Percentiles rank a stretch among this genome's conserved stretches.
These are phyloP conservation scores for Aureobasidium sp. DNA, from an alignment of 2,329 filamentous ascomycete species.

Conservation along the genomic window DNA sequence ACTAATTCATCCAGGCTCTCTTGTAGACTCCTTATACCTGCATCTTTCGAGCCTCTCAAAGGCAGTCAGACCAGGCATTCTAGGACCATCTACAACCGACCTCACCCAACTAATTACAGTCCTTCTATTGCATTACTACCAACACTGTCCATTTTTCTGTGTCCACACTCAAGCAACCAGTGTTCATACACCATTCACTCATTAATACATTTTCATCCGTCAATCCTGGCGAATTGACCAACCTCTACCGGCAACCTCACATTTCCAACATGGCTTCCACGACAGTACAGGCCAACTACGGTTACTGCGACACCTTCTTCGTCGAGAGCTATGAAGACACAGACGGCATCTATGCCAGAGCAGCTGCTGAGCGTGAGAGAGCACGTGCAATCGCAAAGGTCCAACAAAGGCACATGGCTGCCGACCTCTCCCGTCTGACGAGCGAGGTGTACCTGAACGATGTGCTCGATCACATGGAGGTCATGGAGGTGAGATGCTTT, in stretches of 20 bases:
- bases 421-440: constrained; percentile 78
- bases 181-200: constrained; percentile 22
- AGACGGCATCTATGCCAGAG: constrained; percentile 45
- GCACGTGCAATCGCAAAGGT: constrained; percentile 72
- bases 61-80: constrained; percentile 10
- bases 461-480: constrained; percentile 85
- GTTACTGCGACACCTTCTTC: constrained; percentile 63
- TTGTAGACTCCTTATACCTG: constrained; percentile 27
- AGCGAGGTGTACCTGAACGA: constrained; percentile 91
- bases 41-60: constrained; percentile 22
- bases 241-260: constrained; percentile 35
- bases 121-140: constrained; percentile 41
- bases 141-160: constrained; percentile 35
- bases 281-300: constrained; percentile 47
- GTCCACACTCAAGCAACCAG: constrained; percentile 9
- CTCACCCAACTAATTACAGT: constrained; percentile 52
- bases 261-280: constrained; percentile 49
- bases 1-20: not conserved
- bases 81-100: constrained; percentile 20
- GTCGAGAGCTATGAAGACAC: constrained; percentile 55
- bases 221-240: constrained; percentile 44
- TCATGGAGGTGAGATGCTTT: constrained; percentile 68
- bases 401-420: constrained; percentile 79
- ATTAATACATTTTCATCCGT: constrained; percentile 26
- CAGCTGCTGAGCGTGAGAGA: constrained; percentile 66